Percentiles rank a stretch among this genome's conserved stretches.
These are phyloP conservation scores for Glycine latifolia DNA, from an alignment of 306 rosid species.

Conservation along the genomic window DNA sequence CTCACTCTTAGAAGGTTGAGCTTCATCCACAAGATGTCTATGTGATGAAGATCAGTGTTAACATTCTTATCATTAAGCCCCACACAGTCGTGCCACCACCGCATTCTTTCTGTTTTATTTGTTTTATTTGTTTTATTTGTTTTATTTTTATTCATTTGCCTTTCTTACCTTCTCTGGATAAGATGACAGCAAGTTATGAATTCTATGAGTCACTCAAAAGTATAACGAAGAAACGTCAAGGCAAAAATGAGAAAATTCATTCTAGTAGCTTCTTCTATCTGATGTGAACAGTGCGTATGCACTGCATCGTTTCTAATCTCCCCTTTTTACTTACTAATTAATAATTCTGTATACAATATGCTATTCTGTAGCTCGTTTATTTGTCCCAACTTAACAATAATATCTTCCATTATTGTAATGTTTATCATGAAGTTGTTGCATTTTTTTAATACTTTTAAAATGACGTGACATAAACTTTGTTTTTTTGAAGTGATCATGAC, in stretches of 20 bases:
- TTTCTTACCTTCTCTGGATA: constrained; percentile 31
- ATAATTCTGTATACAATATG: constrained; percentile 9
- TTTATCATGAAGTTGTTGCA: constrained; percentile 17
- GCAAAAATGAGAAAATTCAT: background rate
- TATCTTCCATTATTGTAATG: constrained; percentile 13
- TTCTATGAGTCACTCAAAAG: constrained; percentile 35
- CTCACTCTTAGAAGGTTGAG: constrained; percentile 3
- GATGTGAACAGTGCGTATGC: background rate
- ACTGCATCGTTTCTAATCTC: background rate
- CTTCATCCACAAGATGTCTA: constrained; percentile 26
- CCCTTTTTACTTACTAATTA: background rate
- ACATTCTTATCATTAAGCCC: constrained; percentile 40
- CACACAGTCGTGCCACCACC: constrained; percentile 33
- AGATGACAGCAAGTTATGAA: constrained; percentile 36
- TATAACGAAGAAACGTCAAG: constrained; percentile 29
- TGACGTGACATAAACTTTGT: constrained; percentile 34
- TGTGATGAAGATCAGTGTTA: constrained; percentile 35
- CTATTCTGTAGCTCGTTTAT: background rate
- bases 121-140: background rate
- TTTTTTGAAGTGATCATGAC: constrained; percentile 18
- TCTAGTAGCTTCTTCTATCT: background rate
- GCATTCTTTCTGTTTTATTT: constrained; percentile 14
- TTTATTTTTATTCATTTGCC: background rate
- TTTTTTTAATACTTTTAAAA: background rate
- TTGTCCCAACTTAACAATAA: background rate